Conservation (phyloP, 345 rosid genomes). For the Arabidopsis suecica region DNA sequence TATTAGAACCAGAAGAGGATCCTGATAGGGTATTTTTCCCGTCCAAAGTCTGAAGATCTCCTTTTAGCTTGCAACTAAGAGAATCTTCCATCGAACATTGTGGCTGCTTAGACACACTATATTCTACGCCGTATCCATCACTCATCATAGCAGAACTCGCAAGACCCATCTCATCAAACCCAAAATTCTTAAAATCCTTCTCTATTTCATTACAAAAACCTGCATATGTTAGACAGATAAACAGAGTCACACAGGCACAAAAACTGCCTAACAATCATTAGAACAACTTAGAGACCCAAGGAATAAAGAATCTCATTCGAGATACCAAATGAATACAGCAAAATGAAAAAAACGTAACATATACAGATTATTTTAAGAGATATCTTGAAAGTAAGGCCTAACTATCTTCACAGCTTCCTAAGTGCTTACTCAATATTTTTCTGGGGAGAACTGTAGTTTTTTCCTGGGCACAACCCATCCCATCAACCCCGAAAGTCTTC, state of each 20-base stretch:
- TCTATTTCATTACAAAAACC: slow-evolving; percentile 28
- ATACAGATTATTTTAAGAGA: slow-evolving; percentile 1
- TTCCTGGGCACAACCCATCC: not conserved
- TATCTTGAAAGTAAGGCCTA: slow-evolving; percentile 5
- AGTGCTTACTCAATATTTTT: slow-evolving; percentile 26
- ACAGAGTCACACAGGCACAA: slow-evolving; percentile 2
- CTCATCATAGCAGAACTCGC: slow-evolving; percentile 56
- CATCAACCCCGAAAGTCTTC: slow-evolving; percentile 2
- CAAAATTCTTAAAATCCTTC: slow-evolving; percentile 43
- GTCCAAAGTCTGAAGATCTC: slow-evolving; percentile 30
- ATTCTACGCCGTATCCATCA: slow-evolving; percentile 50
- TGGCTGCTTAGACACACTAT: slow-evolving; percentile 43
- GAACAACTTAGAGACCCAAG: slow-evolving; percentile 2
- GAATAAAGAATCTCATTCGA: slow-evolving; percentile 5
- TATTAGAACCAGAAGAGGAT: slow-evolving; percentile 46
- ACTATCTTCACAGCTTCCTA: slow-evolving; percentile 16
- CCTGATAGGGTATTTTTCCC: slow-evolving; percentile 9
- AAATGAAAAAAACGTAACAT: not conserved
- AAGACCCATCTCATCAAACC: slow-evolving; percentile 63
- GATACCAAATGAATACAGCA: slow-evolving; percentile 9
- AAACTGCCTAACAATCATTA: slow-evolving; percentile 14
- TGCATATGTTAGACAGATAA: slow-evolving; percentile 1
- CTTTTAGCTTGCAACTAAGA: slow-evolving; percentile 19
- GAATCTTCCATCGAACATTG: slow-evolving; percentile 30
- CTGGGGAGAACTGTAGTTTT: not conserved